Base-by-base conservation (phyloP, 192 early-diverging fungal genomes). In the Coemansia sp. region DNA sequence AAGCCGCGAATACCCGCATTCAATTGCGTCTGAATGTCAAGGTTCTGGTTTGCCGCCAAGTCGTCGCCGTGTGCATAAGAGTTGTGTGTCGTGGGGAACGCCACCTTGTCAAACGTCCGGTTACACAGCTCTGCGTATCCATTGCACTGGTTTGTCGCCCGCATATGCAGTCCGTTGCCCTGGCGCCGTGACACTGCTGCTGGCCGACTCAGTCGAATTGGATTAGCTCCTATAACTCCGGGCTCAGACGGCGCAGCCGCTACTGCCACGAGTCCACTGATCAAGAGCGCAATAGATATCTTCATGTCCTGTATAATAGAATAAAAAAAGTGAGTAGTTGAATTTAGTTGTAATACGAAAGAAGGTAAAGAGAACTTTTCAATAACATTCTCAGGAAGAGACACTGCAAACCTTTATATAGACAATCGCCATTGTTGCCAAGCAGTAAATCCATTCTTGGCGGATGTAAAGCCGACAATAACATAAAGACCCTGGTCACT, bases 81-180 rank as follows among this genome's bases (percentile, higher is more conserved):
- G 68, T 93, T 94, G 80, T 95, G 93, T 17, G 93, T 92, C 7
- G 87, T 86, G 2, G 87, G 75, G 44, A 84, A 90, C 0, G 90
- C 82, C 32, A 95, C 84, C 45, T 82, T 53, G 70, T 87, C 76
- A 67, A 90, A 93, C 11, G 80, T 70, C 69, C 84, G 85, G 55
- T 72, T 63, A 64, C 93, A 95, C 15, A 92, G 84, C 44, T 85
- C 86, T 0, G 79, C 64, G 70, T 89, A 87, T 6, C 92, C 92
- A 60, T 91, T 92, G 68, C 92, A 94, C 25, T 32, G 41, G 53
- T 70, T 42, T 46, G 11, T 25, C 11, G 59, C 59, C 55, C 55
- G 29, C 29, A 5, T 32, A 6, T 58, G 55, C 15, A 58, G 55
- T 11, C 55, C 55, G 27, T n/a, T 31, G 29, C 29, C 31, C 55